Evolutionary conservation across 73 alveolate species (phyloP).

Genomic region (Blepharisma japonicum): DNA sequence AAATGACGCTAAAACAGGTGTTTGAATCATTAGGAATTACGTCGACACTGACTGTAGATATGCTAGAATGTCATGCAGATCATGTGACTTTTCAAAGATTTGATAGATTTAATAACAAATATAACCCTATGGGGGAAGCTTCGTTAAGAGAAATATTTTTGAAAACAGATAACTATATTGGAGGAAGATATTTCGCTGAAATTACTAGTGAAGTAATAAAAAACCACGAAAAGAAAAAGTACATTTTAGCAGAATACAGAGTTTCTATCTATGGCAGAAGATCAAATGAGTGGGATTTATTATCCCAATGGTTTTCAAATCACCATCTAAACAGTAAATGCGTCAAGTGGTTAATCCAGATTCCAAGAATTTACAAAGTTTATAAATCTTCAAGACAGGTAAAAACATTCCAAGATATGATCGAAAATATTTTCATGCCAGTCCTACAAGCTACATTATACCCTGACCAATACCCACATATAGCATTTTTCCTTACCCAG

Average conservation of each 20-base stretch:
- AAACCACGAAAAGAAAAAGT: conserved; percentile 50
- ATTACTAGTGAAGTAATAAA: conserved; percentile 27
- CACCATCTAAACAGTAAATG: conserved; percentile 38
- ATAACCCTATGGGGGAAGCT: conserved; percentile 64
- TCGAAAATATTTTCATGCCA: conserved; percentile 48
- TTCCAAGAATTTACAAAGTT: conserved; percentile 63
- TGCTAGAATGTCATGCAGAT: conserved; percentile 50
- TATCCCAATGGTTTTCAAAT: conserved; percentile 65
- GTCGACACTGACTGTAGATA: background rate
- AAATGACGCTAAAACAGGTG: conserved; percentile 11
- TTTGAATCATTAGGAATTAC: background rate
- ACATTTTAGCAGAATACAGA: conserved; percentile 58
- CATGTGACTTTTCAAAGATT: conserved; percentile 53
- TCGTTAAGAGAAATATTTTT: conserved; percentile 52
- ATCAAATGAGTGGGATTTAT: conserved; percentile 62
- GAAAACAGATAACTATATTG: conserved; percentile 65
- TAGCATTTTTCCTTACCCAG: background rate
- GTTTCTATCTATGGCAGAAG: conserved; percentile 65
- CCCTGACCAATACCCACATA: conserved; percentile 28
- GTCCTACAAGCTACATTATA: conserved; percentile 1
- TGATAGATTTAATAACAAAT: conserved; percentile 67
- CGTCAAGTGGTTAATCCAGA: conserved; percentile 69
- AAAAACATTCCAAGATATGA: conserved; percentile 67
- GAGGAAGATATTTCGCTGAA: conserved; percentile 70
- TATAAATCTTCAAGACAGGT: conserved; percentile 52